Evolutionary conservation across 352 stramenopile genomes (phyloP).

Genomic region (Globisporangium nodosum): DNA sequence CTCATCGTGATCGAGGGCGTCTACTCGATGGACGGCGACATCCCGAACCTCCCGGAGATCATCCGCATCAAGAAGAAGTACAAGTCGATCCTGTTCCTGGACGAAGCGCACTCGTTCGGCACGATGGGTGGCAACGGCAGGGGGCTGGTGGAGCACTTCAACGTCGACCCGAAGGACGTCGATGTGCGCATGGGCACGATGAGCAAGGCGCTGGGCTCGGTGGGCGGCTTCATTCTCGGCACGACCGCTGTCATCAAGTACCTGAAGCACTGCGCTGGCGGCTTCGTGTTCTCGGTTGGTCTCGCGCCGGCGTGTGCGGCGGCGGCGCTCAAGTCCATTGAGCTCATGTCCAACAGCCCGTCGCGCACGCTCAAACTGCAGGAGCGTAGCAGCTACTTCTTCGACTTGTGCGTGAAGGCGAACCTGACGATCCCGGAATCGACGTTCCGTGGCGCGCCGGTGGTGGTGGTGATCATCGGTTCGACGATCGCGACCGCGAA

Average conservation of each 20-base stretch:
- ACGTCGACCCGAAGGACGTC: constrained; percentile 35
- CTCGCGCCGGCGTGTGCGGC: constrained; percentile 61
- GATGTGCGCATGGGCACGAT: constrained; percentile 71
- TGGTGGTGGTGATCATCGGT: constrained; percentile 77
- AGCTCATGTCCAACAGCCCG: constrained; percentile 56
- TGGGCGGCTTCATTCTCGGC: constrained; percentile 61
- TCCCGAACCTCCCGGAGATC: constrained; percentile 48
- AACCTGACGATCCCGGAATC: constrained; percentile 52
- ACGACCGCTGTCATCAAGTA: constrained; percentile 47
- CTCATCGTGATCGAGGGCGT: constrained; percentile 64
- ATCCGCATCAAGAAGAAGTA: constrained; percentile 64
- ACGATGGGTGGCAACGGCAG: constrained; percentile 52
- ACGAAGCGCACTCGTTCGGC: constrained; percentile 64
- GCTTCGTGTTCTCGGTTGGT: constrained; percentile 78
- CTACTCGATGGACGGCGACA: constrained; percentile 69
- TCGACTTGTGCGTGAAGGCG: constrained; percentile 60
- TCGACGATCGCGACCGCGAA: constrained; percentile 74
- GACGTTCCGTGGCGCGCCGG: constrained; percentile 63
- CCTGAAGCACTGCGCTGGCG: constrained; percentile 58
- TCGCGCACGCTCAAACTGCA: constrained; percentile 60
- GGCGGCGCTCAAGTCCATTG: constrained; percentile 60
- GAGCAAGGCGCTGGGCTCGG: constrained; percentile 65
- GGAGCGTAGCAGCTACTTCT: constrained; percentile 68
- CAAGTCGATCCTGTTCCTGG: constrained; percentile 55
- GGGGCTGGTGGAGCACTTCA: constrained; percentile 50